Evolutionary conservation across 306 rosid species (phyloP), one percentile per base, ranked within the genome.

Genomic region (Casuarina cunninghamiana): DNA sequence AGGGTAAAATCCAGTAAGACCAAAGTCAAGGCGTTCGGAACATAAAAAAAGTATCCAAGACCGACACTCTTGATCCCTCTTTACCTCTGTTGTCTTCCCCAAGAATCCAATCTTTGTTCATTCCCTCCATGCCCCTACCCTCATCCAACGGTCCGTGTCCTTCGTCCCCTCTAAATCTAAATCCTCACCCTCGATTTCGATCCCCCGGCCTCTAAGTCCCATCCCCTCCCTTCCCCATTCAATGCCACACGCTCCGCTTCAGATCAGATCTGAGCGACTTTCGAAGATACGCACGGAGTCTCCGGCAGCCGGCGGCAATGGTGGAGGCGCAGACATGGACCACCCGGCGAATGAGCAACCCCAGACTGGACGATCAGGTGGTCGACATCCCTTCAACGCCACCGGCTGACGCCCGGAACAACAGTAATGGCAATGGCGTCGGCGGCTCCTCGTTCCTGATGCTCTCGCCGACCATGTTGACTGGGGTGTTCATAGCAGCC

Each of bases 291-390:
- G 2, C 50, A 48, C 13, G 11, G 3, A 48, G 2, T 8, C 51
- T 48, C 15, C 51, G 51, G 51, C 51, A 26, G 32, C 32, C 32
- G 32, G 32, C 51, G 51, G 74, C 79, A 43, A 93, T 94, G 98
- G 97, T 90, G 83, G 98, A 94, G 83, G 92, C 94, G 3, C 98
- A 92, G 84, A 86, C 91, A 85, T 93, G 97, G 97, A 87, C 93
- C 53, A 94, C 98, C 38, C 86, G 93, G 16, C 83, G 98, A 41
- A 90, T 94, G 94, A 89, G 94, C 97, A 94, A 94, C 69, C 98
- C 96, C 0, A 77, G 94, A 71, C 58, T 71, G 26, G 89, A 88
- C 11, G 97, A 94, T 19, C 89, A 91, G 79, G 76, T 83, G 41
- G 68, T 94, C 3, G 98, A 94, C 79, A 90, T 94, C 26, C 98